Percentiles rank a stretch among this genome's conserved stretches.
Evolutionary conservation across 2,329 filamentous ascomycete genomes (phyloP).

Genomic region (Diaporthe ampelina): DNA sequence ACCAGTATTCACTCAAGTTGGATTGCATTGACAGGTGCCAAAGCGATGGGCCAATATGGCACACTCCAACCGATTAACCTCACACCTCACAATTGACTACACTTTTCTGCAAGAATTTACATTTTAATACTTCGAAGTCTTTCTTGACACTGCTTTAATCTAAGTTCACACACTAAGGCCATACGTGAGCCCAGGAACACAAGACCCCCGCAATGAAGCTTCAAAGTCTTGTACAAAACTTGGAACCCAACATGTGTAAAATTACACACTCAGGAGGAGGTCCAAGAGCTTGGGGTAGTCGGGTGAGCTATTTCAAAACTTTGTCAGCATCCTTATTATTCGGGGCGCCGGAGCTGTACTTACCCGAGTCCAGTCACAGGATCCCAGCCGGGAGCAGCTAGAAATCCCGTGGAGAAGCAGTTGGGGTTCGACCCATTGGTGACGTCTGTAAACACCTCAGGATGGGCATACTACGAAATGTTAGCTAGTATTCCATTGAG

Average conservation of each 20-base stretch:
- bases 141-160: not conserved
- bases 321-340: not conserved
- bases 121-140: not conserved
- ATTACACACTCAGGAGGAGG: constrained; percentile 48
- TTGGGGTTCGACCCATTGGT: constrained; percentile 54
- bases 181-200: not conserved
- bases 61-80: no score
- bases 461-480: constrained; percentile 45
- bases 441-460: constrained; percentile 50
- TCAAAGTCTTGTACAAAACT: not conserved
- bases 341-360: constrained; percentile 28
- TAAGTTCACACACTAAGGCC: not conserved
- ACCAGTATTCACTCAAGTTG: not conserved
- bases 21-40: not conserved
- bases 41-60: no score
- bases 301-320: constrained; percentile 45
- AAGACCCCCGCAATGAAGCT: not conserved
- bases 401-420: constrained; percentile 57
- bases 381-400: constrained; percentile 57
- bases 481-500: not conserved
- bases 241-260: not conserved
- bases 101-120: no score
- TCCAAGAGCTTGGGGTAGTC: constrained; percentile 52
- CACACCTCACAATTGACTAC: no score
- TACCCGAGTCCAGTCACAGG: constrained; percentile 54